Conservation (phyloP, 2,329 filamentous ascomycete species). For the Herpotrichia juniperi region DNA sequence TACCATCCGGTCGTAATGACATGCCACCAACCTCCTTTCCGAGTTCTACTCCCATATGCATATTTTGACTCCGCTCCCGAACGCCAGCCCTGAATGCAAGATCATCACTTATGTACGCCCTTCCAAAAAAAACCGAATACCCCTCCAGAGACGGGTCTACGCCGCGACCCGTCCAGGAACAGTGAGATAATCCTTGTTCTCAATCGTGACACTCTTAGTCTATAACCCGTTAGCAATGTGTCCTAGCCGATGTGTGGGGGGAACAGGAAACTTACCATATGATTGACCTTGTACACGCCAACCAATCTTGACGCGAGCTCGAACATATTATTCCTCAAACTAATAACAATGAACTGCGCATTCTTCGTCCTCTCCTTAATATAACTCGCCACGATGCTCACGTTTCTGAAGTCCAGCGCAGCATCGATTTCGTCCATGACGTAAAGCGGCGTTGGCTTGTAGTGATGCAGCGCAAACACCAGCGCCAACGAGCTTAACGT, state of each 20-base stretch:
- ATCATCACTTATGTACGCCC: slow-evolving; percentile 14
- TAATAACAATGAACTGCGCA: slow-evolving; percentile 98
- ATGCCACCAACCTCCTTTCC: not conserved
- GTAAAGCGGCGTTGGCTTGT: slow-evolving; percentile 95
- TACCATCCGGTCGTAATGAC: not conserved
- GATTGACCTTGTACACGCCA: slow-evolving; percentile 99
- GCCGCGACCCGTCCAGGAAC: too few relatives aligned
- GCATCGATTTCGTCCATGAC: slow-evolving; percentile 99
- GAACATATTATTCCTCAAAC: slow-evolving; percentile 98
- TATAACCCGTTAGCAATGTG: slow-evolving; percentile 25
- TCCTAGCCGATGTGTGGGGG: not conserved
- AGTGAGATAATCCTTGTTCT: slow-evolving; percentile 56
- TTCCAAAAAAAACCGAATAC: not conserved
- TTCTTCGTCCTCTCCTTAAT: slow-evolving; percentile 99
- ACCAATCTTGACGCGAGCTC: slow-evolving; percentile 94
- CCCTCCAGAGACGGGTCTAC: not conserved
- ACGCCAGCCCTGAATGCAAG: not conserved
- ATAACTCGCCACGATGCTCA: slow-evolving; percentile 93
- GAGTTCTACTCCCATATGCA: not conserved
- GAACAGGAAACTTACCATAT: slow-evolving; percentile 67
- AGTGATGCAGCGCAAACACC: slow-evolving; percentile 98
- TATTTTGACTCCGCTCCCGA: not conserved
- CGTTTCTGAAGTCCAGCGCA: slow-evolving; percentile 95
- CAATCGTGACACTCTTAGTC: slow-evolving; percentile 61
- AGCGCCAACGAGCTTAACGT: slow-evolving; percentile 90